A percentile compares a stretch with the other conserved stretches of the same genome.
Evolutionary conservation across 1,284 basidiomycete genomes (phyloP).

Genomic region (Cutaneotrichosporon cavernicola): DNA sequence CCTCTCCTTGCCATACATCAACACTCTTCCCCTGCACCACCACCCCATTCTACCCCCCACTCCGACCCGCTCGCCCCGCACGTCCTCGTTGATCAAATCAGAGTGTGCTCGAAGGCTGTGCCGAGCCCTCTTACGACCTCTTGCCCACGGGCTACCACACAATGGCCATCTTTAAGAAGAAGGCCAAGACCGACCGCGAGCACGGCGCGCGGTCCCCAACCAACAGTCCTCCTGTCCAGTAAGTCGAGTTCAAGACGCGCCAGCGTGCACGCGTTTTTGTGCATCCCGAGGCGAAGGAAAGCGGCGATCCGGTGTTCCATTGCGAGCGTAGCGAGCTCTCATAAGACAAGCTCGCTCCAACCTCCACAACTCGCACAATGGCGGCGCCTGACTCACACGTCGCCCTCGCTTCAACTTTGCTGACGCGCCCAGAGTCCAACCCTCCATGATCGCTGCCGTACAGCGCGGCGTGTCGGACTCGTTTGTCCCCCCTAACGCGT

Average conservation of each 20-base stretch:
- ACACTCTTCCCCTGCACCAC: background rate
- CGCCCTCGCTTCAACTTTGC: background rate
- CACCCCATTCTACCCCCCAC: background rate
- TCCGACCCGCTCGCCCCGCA: background rate
- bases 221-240: constrained; percentile 23
- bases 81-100: constrained; percentile 10
- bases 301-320: background rate
- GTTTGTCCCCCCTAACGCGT: constrained; percentile 9
- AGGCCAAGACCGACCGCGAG: constrained; percentile 26
- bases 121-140: constrained; percentile 5
- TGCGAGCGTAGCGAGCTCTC: background rate
- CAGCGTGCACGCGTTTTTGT: constrained; percentile 1
- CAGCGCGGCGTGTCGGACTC: constrained; percentile 24
- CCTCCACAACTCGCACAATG: background rate
- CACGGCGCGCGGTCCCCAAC: constrained; percentile 27
- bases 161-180: constrained; percentile 34
- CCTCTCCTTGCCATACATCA: background rate
- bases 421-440: constrained; percentile 14
- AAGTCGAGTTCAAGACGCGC: constrained; percentile 8
- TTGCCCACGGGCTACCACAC: constrained; percentile 8
- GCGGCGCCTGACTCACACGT: background rate
- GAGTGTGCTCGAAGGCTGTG: background rate
- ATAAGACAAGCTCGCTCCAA: background rate
- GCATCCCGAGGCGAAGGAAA: background rate
- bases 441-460: constrained; percentile 8